A percentile compares a stretch with the other conserved stretches of the same genome.
These are phyloP conservation scores for Vachellia pachyceras DNA, from an alignment of 306 rosid species.

Conservation along the genomic window DNA sequence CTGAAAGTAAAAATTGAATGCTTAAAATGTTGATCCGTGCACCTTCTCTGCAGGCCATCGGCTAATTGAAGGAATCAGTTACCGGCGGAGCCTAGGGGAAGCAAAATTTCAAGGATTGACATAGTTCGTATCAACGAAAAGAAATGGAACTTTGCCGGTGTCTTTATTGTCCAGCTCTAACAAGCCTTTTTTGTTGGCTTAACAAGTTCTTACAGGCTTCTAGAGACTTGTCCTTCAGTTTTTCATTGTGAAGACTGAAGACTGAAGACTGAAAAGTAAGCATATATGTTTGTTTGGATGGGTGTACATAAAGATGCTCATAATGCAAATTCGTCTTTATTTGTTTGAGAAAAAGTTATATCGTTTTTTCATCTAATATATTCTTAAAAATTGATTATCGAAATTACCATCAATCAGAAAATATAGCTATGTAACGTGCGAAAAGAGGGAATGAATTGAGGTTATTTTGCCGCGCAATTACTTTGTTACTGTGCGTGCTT, in stretches of 20 bases:
- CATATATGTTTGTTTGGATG: not conserved
- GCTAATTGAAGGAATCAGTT: constrained; percentile 28
- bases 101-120: not conserved
- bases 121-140: not conserved
- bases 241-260: not conserved
- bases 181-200: too few relatives aligned
- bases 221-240: constrained; percentile 1
- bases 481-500: too few relatives aligned
- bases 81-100: not conserved
- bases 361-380: not conserved
- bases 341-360: not conserved
- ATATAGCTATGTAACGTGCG: not conserved
- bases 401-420: not conserved
- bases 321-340: not conserved
- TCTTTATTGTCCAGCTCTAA: not conserved
- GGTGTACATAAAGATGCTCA: not conserved
- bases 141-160: not conserved
- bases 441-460: not conserved
- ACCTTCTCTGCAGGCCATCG: constrained; percentile 4
- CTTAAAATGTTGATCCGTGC: not conserved
- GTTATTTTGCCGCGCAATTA: not conserved
- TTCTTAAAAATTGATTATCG: not conserved
- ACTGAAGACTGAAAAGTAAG: not conserved
- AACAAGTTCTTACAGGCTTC: not conserved
- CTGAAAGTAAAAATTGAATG: too few relatives aligned